Evolutionary conservation across 2,329 filamentous ascomycete genomes (phyloP).

Genomic region (Penicillium psychrosexuale): DNA sequence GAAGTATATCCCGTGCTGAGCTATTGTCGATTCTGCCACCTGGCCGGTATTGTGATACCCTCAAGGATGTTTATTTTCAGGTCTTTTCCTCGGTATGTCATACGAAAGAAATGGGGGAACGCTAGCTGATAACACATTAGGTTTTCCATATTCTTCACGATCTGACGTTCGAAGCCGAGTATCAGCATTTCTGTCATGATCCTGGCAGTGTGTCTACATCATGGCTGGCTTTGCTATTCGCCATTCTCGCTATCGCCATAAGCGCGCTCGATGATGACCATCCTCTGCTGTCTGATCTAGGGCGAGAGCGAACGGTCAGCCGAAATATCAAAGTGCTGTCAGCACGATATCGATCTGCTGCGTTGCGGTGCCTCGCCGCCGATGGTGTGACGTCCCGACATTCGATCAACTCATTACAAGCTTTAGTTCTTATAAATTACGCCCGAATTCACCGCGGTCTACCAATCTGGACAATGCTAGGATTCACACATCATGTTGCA

Average conservation of each 20-base stretch:
- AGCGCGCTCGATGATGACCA: constrained; percentile 38
- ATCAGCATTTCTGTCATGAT: constrained; percentile 37
- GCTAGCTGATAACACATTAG: constrained; percentile 16
- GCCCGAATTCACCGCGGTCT: constrained; percentile 37
- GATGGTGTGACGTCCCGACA: constrained; percentile 40
- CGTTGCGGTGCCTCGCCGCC: constrained; percentile 40
- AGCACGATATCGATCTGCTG: constrained; percentile 37
- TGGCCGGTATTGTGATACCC: constrained; percentile 34
- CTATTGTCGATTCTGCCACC: constrained; percentile 36
- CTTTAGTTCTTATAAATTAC: constrained; percentile 41
- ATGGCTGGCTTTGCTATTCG: constrained; percentile 42
- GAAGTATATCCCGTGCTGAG: constrained; percentile 25
- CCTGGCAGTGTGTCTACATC: constrained; percentile 35
- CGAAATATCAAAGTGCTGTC: constrained; percentile 39
- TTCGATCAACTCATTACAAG: constrained; percentile 41
- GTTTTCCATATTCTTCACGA: constrained; percentile 45
- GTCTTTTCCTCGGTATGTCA: constrained; percentile 40
- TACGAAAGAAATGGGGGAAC: not conserved
- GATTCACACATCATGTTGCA: constrained; percentile 41
- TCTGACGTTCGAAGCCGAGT: constrained; percentile 41
- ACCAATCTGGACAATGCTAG: constrained; percentile 40
- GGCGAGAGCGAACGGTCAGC: constrained; percentile 35
- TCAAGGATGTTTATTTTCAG: constrained; percentile 38
- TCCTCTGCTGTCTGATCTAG: constrained; percentile 37
- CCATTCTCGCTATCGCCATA: constrained; percentile 39